These are phyloP conservation scores for Coemansia guatemalensis DNA, from an alignment of 192 early-diverging fungal genomes.

Conservation along the genomic window DNA sequence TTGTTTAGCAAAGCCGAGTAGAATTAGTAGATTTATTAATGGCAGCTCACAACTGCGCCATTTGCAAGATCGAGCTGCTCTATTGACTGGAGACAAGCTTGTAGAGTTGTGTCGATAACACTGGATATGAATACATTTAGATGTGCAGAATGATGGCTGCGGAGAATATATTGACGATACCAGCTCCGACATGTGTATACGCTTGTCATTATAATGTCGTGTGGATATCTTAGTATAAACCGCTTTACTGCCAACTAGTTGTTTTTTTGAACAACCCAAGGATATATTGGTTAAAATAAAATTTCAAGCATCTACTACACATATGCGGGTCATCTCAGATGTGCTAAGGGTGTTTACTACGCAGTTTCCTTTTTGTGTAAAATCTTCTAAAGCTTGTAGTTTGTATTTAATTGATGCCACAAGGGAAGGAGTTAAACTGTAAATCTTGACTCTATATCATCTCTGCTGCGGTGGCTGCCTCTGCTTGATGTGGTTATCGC, in stretches of 20 bases:
- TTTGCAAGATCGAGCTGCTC: neutral
- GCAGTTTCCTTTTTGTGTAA: no score
- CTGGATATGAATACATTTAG: neutral
- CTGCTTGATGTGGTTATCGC: neutral
- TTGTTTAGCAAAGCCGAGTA: slow-evolving; percentile 15
- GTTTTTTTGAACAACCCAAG: no score
- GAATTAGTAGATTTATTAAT: neutral
- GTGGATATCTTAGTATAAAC: no score
- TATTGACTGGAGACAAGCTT: neutral
- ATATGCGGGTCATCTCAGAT: no score
- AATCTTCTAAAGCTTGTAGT: neutral
- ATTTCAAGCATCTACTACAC: no score
- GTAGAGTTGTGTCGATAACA: neutral
- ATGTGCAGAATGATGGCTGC: neutral
- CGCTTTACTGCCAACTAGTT: no score
- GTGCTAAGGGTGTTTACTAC: no score
- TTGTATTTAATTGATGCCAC: neutral
- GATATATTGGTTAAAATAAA: no score
- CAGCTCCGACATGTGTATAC: neutral
- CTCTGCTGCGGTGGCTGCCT: neutral
- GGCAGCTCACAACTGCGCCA: neutral
- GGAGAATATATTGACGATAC: neutral
- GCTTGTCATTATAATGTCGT: neutral
- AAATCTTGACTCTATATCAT: neutral
- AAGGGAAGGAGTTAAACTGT: neutral